Evolutionary conservation across 306 rosid species (phyloP), one percentile per base, ranked within the genome.

Genomic region (Begonia peltatifolia): DNA sequence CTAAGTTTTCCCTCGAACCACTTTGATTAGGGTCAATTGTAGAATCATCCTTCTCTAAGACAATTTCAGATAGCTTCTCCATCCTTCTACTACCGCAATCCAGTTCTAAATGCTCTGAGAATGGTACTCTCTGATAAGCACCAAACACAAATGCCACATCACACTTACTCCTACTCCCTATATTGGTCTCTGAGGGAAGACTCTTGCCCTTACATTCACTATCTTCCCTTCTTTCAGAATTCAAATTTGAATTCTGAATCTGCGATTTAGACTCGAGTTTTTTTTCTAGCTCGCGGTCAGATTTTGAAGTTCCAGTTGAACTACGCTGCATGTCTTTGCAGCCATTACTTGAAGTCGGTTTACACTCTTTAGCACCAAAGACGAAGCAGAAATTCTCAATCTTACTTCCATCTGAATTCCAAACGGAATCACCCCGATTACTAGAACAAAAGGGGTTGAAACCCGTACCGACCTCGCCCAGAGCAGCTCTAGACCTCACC

Each of bases 371-470:
- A 48, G 55, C 61, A 55, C 79, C 74, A 60, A 63, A 75, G 22
- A 56, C 57, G 11, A 57, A 59, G 55, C 12, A 20, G 25, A 14
- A 61, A 66, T 55, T 54, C 41, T 56, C 70, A 35, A 12, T 50
- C 54, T 67, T 64, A 35, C 18, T 74, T 7, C 7, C 2, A 61
- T 66, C 58, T 10, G 47, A 74, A 62, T 59, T 46, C 23, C 48
- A 64, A 59, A n/a, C 63, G 50, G 35, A 61, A 58, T 53, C 53
- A 10, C 52, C 18, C 53, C 30, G 56, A 56, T 41, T 52, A 10
- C 41, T 77, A 30, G 64, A 42, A 55, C 70, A 58, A 69, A 79
- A 69, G 6, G 80, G 79, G 61, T 77, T 74, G 66, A 68, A 66
- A 44, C 69, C 79, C 35, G 63, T 14, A 36, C 66, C 60, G 18